Conservation (phyloP, 2,329 filamentous ascomycete species). For the Juglanconis sp. region DNA sequence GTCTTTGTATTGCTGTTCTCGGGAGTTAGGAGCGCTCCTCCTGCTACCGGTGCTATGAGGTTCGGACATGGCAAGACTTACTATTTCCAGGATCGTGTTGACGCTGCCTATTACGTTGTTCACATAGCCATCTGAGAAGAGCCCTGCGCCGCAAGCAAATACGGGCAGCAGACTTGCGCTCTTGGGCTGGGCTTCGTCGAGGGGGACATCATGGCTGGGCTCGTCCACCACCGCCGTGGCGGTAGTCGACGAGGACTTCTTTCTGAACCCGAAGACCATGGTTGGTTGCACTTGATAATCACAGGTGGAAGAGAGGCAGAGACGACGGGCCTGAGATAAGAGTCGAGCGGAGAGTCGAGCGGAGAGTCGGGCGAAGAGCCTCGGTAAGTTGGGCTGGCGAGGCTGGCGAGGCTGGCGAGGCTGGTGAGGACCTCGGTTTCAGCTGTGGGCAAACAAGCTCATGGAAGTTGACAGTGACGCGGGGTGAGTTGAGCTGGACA, state of each 20-base stretch:
- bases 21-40: slow-evolving; percentile 23
- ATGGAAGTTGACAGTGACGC: no score
- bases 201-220: not conserved
- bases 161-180: slow-evolving; percentile 54
- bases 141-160: slow-evolving; percentile 82
- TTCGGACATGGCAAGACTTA: slow-evolving; percentile 27
- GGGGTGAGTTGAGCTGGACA: no score
- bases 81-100: not conserved
- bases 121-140: slow-evolving; percentile 90
- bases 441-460: no score
- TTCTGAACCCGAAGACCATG: slow-evolving; percentile 16
- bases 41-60: slow-evolving; percentile 82
- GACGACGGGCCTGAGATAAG: no score
- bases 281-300: no score
- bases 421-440: no score
- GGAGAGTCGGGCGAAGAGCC: no score
- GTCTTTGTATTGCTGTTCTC: slow-evolving; percentile 57
- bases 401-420: no score
- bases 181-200: slow-evolving; percentile 7
- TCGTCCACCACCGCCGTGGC: slow-evolving; percentile 1
- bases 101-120: slow-evolving; percentile 60
- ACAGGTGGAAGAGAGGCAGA: no score
- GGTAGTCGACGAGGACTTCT: slow-evolving; percentile 8
- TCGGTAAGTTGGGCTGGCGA: no score
- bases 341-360: no score